phyloP scores from a whole-genome alignment of 805 yeast species.

The Helenozyma rhizophorensis region DNA sequence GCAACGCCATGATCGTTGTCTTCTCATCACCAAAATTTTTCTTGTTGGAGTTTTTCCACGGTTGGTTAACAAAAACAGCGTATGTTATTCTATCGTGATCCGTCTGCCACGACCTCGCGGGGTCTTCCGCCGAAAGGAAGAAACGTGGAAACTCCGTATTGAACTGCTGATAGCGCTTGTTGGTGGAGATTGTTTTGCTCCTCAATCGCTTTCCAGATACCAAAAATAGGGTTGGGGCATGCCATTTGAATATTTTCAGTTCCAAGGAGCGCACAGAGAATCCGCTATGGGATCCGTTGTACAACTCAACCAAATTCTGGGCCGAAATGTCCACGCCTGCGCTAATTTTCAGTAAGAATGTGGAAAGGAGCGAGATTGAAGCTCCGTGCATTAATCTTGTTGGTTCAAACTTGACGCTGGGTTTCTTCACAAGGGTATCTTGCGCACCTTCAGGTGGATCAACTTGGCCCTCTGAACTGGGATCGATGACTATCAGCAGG shows the following conservation, averaged over 20 bases:
- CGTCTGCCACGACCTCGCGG: constrained; percentile 28
- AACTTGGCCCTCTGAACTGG: not conserved
- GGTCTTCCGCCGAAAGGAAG: constrained; percentile 25
- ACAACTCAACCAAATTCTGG: constrained; percentile 55
- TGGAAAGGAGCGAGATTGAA: constrained; percentile 35
- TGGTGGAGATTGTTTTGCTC: constrained; percentile 28
- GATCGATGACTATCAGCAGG: not conserved
- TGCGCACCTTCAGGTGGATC: not conserved
- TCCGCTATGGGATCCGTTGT: constrained; percentile 71
- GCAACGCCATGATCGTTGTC: constrained; percentile 58
- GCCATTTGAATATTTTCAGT: constrained; percentile 82
- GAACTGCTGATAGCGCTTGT: constrained; percentile 49
- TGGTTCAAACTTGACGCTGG: too few species aligned
- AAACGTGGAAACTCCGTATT: constrained; percentile 42
- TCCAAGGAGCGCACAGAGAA: constrained; percentile 87
- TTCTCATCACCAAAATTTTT: constrained; percentile 63
- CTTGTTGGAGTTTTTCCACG: constrained; percentile 76
- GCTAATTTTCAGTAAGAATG: constrained; percentile 20
- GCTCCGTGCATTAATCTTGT: constrained; percentile 40
- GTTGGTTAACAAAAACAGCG: constrained; percentile 62
- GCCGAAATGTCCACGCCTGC: constrained; percentile 36
- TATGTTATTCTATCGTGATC: constrained; percentile 46
- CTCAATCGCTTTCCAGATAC: constrained; percentile 59
- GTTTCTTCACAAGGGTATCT: not conserved
- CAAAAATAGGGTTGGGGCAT: constrained; percentile 73